These are phyloP conservation scores for Boechera stricta DNA, from an alignment of 345 rosid species.

Conservation along the genomic window DNA sequence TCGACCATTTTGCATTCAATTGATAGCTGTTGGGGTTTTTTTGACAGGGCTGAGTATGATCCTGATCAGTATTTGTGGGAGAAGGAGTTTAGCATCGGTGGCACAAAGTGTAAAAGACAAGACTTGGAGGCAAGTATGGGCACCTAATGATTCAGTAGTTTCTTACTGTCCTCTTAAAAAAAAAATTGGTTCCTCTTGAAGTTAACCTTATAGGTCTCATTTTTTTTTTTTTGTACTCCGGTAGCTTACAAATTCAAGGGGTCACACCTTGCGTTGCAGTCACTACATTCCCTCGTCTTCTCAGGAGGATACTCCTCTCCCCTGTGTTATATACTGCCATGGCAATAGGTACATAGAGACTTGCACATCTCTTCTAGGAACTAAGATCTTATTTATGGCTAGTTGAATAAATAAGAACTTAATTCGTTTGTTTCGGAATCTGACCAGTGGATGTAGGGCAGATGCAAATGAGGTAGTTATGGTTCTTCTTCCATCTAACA, in stretches of 20 bases:
- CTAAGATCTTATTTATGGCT: slow-evolving; percentile 19
- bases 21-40: slow-evolving; percentile 11
- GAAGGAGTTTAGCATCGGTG: slow-evolving; percentile 77
- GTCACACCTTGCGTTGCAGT: slow-evolving; percentile 84
- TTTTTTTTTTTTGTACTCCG: slow-evolving; percentile 20
- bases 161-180: background rate
- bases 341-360: slow-evolving; percentile 74
- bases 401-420: slow-evolving; percentile 28
- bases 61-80: slow-evolving; percentile 96
- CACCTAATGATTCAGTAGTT: slow-evolving; percentile 13
- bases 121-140: slow-evolving; percentile 96
- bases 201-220: slow-evolving; percentile 32
- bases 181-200: background rate
- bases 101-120: slow-evolving; percentile 81
- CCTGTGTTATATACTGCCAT: slow-evolving; percentile 97
- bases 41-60: slow-evolving; percentile 82
- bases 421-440: slow-evolving; percentile 39
- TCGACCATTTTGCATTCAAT: slow-evolving; percentile 22
- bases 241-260: slow-evolving; percentile 87
- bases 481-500: slow-evolving; percentile 89
- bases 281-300: slow-evolving; percentile 79
- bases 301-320: slow-evolving; percentile 72
- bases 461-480: slow-evolving; percentile 99
- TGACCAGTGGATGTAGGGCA: slow-evolving; percentile 92
- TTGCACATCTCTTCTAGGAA: background rate